These are phyloP conservation scores for Monosporozyma siamensis DNA, from an alignment of 805 yeast genomes.

Conservation along the genomic window DNA sequence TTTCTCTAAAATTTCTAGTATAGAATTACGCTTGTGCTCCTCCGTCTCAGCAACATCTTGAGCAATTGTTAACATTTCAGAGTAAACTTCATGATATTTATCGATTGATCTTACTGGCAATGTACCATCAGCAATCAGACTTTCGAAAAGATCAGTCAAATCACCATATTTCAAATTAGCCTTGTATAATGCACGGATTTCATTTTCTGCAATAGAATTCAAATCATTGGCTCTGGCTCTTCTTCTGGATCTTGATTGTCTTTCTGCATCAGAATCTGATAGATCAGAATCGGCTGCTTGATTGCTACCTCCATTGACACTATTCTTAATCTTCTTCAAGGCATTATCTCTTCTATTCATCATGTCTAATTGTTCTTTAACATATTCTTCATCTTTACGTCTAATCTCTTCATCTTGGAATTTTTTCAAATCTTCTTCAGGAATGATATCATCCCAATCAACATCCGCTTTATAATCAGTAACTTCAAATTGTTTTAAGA, in stretches of 20 bases:
- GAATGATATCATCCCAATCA: slow-evolving; percentile 98
- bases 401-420: slow-evolving; percentile 87
- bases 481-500: slow-evolving; percentile 92
- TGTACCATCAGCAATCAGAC: slow-evolving; percentile 81
- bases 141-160: slow-evolving; percentile 67
- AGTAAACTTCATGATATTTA: slow-evolving; percentile 61
- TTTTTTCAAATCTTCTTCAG: slow-evolving; percentile 81
- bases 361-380: slow-evolving; percentile 85
- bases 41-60: slow-evolving; percentile 53
- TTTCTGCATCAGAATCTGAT: slow-evolving; percentile 33
- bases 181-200: slow-evolving; percentile 75
- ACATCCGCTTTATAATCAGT: slow-evolving; percentile 98
- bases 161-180: slow-evolving; percentile 79
- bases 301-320: slow-evolving; percentile 33
- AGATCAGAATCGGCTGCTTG: slow-evolving; percentile 27
- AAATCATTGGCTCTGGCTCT: slow-evolving; percentile 36
- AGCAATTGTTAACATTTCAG: slow-evolving; percentile 60
- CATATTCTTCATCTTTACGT: slow-evolving; percentile 73
- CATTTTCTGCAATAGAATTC: slow-evolving; percentile 67
- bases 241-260: slow-evolving; percentile 31
- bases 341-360: slow-evolving; percentile 74
- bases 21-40: slow-evolving; percentile 50
- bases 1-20: slow-evolving; percentile 48
- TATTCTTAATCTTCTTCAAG: slow-evolving; percentile 44
- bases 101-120: slow-evolving; percentile 78